Evolutionary conservation across 441 rosid species (phyloP).

Genomic region (Metrosideros polymorpha): DNA sequence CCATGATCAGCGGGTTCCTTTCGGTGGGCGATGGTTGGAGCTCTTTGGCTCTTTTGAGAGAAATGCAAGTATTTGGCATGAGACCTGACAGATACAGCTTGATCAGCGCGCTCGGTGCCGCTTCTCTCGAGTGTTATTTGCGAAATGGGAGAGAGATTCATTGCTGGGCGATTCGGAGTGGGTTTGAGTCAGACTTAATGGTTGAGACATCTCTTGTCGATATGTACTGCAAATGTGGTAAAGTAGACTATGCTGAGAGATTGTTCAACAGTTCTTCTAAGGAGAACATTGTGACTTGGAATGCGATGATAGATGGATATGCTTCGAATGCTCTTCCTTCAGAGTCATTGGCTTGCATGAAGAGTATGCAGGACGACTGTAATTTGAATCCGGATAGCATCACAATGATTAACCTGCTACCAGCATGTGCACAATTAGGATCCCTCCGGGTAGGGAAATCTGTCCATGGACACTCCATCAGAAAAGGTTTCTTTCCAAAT

Average conservation of each 20-base stretch:
- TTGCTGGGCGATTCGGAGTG: conserved; percentile 29
- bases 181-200: conserved; percentile 31
- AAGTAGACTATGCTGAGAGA: conserved; percentile 38
- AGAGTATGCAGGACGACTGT: conserved; percentile 32
- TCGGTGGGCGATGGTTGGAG: conserved; percentile 24
- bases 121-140: conserved; percentile 19
- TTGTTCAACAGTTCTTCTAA: conserved; percentile 21
- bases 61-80: conserved; percentile 28
- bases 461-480: conserved; percentile 50
- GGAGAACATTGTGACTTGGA: conserved; percentile 37
- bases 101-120: conserved; percentile 33
- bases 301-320: conserved; percentile 48
- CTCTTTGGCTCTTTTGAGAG: conserved; percentile 19
- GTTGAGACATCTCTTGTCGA: conserved; percentile 38
- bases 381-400: conserved; percentile 42
- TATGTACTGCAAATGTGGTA: conserved; percentile 43
- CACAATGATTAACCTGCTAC: conserved; percentile 55
- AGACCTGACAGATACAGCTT: conserved; percentile 33
- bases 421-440: conserved; percentile 40
- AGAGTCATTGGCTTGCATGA: conserved; percentile 38
- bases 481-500: conserved; percentile 57
- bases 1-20: conserved; percentile 41
- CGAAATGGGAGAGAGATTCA: conserved; percentile 46
- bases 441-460: conserved; percentile 28
- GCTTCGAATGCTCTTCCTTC: conserved; percentile 17